Evolutionary conservation across 805 yeast species (phyloP), one percentile per base, ranked within the genome.

Genomic region (Candida mattraensis): DNA sequence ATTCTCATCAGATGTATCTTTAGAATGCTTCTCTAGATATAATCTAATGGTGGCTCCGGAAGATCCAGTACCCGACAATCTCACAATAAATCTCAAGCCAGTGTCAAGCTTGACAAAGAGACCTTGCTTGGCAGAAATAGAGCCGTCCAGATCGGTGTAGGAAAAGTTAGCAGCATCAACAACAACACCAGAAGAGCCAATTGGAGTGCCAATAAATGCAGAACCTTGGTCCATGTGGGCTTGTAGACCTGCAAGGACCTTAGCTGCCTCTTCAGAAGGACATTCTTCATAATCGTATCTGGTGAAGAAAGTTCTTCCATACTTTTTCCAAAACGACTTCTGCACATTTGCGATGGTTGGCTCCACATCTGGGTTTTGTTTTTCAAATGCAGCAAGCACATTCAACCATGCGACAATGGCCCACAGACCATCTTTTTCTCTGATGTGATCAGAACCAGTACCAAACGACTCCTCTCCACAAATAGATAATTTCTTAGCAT

Each of bases 401-500:
- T 93, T 93, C 57, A 93, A 76, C 99, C 99, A 91, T 5, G 98
- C 98, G 44, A 87, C 76, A 54, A 91, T 78, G 23, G 98, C 98
- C 99, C 99, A 91, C 42, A 91, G 65, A 43, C 99, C 99, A 65
- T 91, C 99, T 64, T 91, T 91, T 64, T 91, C 99, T 61, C 99
- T 83, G 48, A 93, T 84, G 59, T 91, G 99, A 67, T 91, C 84
- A 13, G 97, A 88, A 28, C 99, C 99, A 18, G 99, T 91, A 56
- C 99, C 99, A 54, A 91, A 91, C 19, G 95, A 83, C 67, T 91
- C 99, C 66, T 91, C 99, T 52, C 99, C 99, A 66, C 99, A 91
- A 57, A 91, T 91, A 40, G 96, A 85, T 52, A 91, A 74, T 66
- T 88, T 89, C 55, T 87, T 78, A 24, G 95, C 89, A 59, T 91